phyloP scores from a whole-genome alignment of 2,329 filamentous ascomycete species.

The Monosporascus sp. region DNA sequence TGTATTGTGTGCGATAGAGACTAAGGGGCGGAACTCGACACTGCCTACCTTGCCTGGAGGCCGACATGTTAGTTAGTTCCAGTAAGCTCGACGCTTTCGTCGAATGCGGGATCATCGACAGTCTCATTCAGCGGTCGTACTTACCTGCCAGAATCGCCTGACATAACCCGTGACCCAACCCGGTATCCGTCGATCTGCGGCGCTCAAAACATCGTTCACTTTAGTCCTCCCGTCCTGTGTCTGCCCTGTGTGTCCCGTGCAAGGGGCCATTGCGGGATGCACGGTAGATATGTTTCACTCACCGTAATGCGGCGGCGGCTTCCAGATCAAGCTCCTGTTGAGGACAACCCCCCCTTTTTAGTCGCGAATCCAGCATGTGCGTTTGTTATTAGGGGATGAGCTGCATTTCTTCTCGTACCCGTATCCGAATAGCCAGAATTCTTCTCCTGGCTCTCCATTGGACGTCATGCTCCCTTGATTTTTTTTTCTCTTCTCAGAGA shows the following conservation, averaged over 20 bases:
- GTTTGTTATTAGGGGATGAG: neutral
- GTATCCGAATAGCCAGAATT: conserved; percentile 97
- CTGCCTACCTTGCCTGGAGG: neutral
- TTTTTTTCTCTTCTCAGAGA: no score
- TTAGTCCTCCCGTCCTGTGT: conserved; percentile 3
- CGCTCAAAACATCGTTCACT: neutral
- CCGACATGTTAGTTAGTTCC: neutral
- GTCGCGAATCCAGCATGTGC: neutral
- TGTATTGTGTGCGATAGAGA: no score
- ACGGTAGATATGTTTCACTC: conserved; percentile 22
- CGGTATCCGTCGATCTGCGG: conserved; percentile 70
- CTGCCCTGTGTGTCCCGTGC: neutral
- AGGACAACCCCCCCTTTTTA: neutral
- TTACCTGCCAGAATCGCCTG: conserved; percentile 94
- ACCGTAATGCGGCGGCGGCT: conserved; percentile 95
- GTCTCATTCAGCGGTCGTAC: neutral
- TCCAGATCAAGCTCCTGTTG: conserved; percentile 88
- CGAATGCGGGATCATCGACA: no score
- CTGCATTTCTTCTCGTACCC: conserved; percentile 54
- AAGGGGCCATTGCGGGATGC: neutral
- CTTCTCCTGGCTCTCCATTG: conserved; percentile 40
- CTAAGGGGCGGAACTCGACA: neutral
- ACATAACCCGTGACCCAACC: conserved; percentile 94
- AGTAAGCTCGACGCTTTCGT: no score
- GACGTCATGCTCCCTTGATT: conserved; percentile 32